Conservation (phyloP, 202 grass and related monocot genomes). For the Zizania palustris region DNA sequence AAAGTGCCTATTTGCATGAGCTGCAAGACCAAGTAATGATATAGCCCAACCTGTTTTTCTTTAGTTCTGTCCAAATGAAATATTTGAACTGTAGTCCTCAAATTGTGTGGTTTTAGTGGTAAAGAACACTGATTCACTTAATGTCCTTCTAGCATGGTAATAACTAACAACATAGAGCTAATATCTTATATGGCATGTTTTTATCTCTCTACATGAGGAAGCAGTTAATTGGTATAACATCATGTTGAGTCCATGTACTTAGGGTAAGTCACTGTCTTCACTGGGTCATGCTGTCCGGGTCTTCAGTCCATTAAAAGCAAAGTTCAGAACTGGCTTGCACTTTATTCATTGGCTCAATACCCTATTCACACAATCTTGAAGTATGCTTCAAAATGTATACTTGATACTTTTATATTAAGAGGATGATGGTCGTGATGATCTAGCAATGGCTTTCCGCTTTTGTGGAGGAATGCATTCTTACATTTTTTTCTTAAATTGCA, state of each 20-base stretch:
- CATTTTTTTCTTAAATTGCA: too few species aligned
- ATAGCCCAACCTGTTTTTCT: slow-evolving; percentile 24
- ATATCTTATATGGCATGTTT: too few species aligned
- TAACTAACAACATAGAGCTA: too few species aligned
- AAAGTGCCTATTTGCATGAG: slow-evolving; percentile 88
- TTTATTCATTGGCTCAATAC: not conserved
- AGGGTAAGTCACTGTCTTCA: slow-evolving; percentile 13
- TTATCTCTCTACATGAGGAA: not conserved
- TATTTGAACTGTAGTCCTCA: slow-evolving; percentile 20
- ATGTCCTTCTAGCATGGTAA: not conserved
- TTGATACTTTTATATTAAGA: not conserved
- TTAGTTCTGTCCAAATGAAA: slow-evolving; percentile 27
- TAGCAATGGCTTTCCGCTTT: too few species aligned
- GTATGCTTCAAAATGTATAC: slow-evolving; percentile 7
- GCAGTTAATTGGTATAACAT: slow-evolving; percentile 1
- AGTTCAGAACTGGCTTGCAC: not conserved
- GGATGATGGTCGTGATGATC: not conserved
- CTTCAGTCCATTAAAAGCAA: not conserved
- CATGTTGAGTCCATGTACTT: slow-evolving; percentile 22
- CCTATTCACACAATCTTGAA: slow-evolving; percentile 5
- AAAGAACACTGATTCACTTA: not conserved
- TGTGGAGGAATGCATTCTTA: too few species aligned
- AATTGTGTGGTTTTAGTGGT: not conserved
- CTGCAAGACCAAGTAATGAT: slow-evolving; percentile 92
- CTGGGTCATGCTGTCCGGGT: not conserved